These are phyloP conservation scores for Neonectria ditissima DNA, from an alignment of 2,329 filamentous ascomycete species.

Conservation along the genomic window DNA sequence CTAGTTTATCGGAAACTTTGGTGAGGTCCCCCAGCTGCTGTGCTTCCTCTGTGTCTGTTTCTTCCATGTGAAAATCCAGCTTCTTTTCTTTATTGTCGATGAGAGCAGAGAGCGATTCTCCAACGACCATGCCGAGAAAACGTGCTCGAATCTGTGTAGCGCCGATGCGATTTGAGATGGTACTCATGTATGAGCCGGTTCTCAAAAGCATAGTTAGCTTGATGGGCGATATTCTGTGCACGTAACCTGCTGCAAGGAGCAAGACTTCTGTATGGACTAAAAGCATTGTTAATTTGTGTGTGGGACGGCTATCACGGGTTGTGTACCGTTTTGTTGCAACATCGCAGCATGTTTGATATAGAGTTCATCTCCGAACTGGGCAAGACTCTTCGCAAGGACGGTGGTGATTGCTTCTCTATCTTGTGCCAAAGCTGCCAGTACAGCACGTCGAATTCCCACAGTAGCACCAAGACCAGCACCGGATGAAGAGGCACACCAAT, in stretches of 20 bases:
- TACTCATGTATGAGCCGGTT: slow-evolving; percentile 78
- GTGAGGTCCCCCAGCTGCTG: slow-evolving; percentile 79
- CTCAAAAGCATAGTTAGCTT: slow-evolving; percentile 77
- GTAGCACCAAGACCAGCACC: slow-evolving; percentile 74
- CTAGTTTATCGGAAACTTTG: slow-evolving; percentile 71
- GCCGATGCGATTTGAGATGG: slow-evolving; percentile 86
- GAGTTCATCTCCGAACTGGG: slow-evolving; percentile 84
- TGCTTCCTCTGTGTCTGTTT: slow-evolving; percentile 78
- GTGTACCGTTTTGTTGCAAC: slow-evolving; percentile 87
- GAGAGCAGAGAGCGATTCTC: slow-evolving; percentile 75
- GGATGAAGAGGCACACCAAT: slow-evolving; percentile 74
- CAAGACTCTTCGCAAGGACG: slow-evolving; percentile 75
- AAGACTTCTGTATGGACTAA: slow-evolving; percentile 83
- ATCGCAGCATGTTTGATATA: slow-evolving; percentile 88
- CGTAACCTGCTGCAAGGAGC: slow-evolving; percentile 80
- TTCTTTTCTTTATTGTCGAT: slow-evolving; percentile 75
- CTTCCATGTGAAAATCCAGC: slow-evolving; percentile 87
- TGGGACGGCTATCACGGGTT: accelerated
- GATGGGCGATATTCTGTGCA: slow-evolving; percentile 74
- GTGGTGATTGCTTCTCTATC: slow-evolving; percentile 63
- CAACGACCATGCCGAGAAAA: slow-evolving; percentile 89
- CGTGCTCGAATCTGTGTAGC: slow-evolving; percentile 80
- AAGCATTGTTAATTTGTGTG: slow-evolving; percentile 38
- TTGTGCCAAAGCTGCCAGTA: slow-evolving; percentile 67
- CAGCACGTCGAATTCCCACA: slow-evolving; percentile 74